Base-by-base conservation (phyloP, 306 rosid genomes). In the Trifolium subterraneum region DNA sequence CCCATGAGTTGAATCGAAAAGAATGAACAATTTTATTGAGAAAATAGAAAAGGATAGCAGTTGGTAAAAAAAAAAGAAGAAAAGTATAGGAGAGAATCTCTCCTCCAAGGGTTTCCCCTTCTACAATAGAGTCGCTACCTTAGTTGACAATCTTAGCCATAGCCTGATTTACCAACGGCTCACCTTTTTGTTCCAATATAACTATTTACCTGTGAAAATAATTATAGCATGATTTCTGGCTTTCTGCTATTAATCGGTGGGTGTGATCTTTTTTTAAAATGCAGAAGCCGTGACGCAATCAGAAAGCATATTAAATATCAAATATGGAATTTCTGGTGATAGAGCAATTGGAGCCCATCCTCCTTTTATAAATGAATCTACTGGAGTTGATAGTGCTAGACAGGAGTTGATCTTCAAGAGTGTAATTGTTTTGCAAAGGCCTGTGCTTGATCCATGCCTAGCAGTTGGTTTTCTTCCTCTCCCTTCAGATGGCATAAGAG, bases 401-500 rank as follows among this genome's bases (percentile, higher is more conserved):
- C 91, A 83, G 82, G 93, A 86, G 71, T 87, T 92, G 84, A 78
- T 90, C 76, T 95, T 95, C 88, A 88, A 80, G 77, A 92, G 96
- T 79, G 81, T 90, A 74, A 87, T 95, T 76, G 80, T 84, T 75
- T 82, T 95, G 90, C 96, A 90, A 77, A 87, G 90, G 90, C 99
- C 99, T 35, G 98, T 95, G 74, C 98, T 95, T 76, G 96, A 95
- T 71, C 99, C 99, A 41, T 84, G 92, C 80, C 74, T 95, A 71
- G 95, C 98, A 19, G 93, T 95, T 78, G 99, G 99, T 78, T 95
- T 95, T 92, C 98, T 92, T 81, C 90, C 99, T 83, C 92, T 95
- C 50, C 89, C 96, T 83, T 92, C 99, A 14, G 83, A 81, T 76
- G 87, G 97, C 71, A 89, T 88, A 12, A 86, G 88, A 87, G 98